Conservation (phyloP, 257 asterid genomes). For the Ocimum tenuiflorum region DNA sequence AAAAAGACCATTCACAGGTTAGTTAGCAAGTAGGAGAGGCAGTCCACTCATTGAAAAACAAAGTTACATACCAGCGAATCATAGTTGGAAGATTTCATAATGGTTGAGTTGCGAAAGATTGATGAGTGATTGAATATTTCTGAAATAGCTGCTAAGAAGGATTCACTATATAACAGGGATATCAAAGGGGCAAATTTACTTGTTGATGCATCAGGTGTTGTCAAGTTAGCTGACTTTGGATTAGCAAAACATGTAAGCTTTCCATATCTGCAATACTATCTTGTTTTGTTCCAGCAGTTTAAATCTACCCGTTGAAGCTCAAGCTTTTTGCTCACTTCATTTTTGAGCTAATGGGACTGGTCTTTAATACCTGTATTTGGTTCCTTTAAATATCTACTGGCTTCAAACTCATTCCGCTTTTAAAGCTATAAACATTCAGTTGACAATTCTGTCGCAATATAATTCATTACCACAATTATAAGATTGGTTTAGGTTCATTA, state of each 20-base stretch:
- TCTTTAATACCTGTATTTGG: not conserved
- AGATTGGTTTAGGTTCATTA: not conserved
- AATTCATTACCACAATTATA: not conserved
- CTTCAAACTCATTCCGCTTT: not conserved
- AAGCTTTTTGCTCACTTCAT: not conserved
- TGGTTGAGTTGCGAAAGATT: not conserved
- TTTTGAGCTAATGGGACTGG: not conserved
- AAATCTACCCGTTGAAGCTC: not conserved
- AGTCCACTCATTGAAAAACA: not conserved
- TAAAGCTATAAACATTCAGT: not conserved
- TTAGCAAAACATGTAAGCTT: conserved; percentile 80
- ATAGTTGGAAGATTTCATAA: not conserved
- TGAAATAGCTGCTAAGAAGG: conserved; percentile 9
- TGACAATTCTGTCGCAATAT: not conserved
- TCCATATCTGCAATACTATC: conserved; percentile 8
- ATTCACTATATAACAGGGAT: conserved; percentile 47
- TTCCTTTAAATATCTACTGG: not conserved
- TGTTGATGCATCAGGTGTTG: conserved; percentile 73
- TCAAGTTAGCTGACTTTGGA: conserved; percentile 91
- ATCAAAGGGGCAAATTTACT: conserved; percentile 92
- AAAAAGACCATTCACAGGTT: conserved; percentile 81
- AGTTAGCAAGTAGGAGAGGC: not conserved
- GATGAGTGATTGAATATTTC: conserved; percentile 7
- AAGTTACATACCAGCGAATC: not conserved
- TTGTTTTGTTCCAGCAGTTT: not conserved